These are phyloP conservation scores for Monosporascus sp. DNA, from an alignment of 2,329 filamentous ascomycete genomes.

Conservation along the genomic window DNA sequence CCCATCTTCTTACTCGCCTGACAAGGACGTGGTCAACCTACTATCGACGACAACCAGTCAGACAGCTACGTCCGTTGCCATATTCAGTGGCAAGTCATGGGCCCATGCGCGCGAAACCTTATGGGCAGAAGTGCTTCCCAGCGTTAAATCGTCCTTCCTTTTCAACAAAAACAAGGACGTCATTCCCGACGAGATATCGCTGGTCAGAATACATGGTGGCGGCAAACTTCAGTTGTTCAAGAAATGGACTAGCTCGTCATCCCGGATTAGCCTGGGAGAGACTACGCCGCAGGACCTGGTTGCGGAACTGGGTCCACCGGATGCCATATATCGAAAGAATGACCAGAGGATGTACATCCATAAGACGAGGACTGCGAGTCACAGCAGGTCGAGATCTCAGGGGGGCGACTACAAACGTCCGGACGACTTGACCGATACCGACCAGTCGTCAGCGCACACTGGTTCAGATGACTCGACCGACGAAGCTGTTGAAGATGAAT, in stretches of 20 bases:
- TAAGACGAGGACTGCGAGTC: conserved; percentile 51
- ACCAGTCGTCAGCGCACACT: conserved; percentile 68
- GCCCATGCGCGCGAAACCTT: conserved; percentile 70
- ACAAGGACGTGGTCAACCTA: conserved; percentile 78
- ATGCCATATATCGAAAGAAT: conserved; percentile 88
- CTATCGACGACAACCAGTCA: conserved; percentile 73
- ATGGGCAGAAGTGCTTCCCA: conserved; percentile 69
- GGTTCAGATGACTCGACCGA: conserved; percentile 65
- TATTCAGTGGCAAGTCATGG: conserved; percentile 91
- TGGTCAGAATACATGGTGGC: conserved; percentile 70
- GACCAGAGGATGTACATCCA: conserved; percentile 87
- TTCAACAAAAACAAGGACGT: conserved; percentile 68
- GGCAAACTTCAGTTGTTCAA: conserved; percentile 74
- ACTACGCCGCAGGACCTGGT: conserved; percentile 91
- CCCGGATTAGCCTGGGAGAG: conserved; percentile 72
- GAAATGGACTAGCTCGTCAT: conserved; percentile 58
- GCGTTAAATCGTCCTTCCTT: conserved; percentile 66
- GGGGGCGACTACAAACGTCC: conserved; percentile 37
- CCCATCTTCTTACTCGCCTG: conserved; percentile 65
- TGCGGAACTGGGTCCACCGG: conserved; percentile 84
- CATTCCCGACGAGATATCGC: conserved; percentile 82
- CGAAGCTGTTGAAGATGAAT: conserved; percentile 52
- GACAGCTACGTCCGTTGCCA: conserved; percentile 77
- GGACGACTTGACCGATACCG: conserved; percentile 63
- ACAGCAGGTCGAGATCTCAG: conserved; percentile 42